Evolutionary conservation across 1,284 basidiomycete species (phyloP).

Genomic region (Malassezia sympodialis): DNA sequence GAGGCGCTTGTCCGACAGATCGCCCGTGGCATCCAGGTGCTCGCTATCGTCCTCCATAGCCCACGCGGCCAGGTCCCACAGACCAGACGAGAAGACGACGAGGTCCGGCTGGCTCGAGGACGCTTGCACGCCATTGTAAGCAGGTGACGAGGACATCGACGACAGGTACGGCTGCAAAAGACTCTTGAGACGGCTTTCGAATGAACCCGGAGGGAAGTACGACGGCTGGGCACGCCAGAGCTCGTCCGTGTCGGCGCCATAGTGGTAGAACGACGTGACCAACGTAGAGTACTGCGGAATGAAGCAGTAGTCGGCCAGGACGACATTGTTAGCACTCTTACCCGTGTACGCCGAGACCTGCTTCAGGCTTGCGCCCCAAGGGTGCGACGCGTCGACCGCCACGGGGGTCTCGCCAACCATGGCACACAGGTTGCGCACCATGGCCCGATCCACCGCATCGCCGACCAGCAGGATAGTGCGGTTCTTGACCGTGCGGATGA

Average conservation of each 20-base stretch:
- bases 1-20: conserved; percentile 42
- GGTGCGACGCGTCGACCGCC: conserved; percentile 42
- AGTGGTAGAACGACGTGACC: conserved; percentile 48
- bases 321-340: conserved; percentile 25
- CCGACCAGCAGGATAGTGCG: conserved; percentile 49
- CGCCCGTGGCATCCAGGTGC: conserved; percentile 20
- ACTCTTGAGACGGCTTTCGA: conserved; percentile 47
- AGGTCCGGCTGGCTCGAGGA: conserved; percentile 41
- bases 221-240: conserved; percentile 41
- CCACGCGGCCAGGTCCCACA: conserved; percentile 49
- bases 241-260: conserved; percentile 47
- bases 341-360: conserved; percentile 11
- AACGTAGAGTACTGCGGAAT: conserved; percentile 44
- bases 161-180: conserved; percentile 42
- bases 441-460: conserved; percentile 47
- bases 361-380: conserved; percentile 33
- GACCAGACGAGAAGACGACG: conserved; percentile 45
- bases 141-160: conserved; percentile 8
- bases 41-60: conserved; percentile 42
- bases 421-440: conserved; percentile 48
- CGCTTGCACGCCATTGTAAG: not conserved
- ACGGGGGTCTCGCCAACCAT: conserved; percentile 44
- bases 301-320: conserved; percentile 49
- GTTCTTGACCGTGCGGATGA: conserved; percentile 22
- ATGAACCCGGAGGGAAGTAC: conserved; percentile 45